Evolutionary conservation across 768 basidiomycete genomes (phyloP), one percentile per base, ranked within the genome.

Genomic region (Sistotremastrum suecicum): DNA sequence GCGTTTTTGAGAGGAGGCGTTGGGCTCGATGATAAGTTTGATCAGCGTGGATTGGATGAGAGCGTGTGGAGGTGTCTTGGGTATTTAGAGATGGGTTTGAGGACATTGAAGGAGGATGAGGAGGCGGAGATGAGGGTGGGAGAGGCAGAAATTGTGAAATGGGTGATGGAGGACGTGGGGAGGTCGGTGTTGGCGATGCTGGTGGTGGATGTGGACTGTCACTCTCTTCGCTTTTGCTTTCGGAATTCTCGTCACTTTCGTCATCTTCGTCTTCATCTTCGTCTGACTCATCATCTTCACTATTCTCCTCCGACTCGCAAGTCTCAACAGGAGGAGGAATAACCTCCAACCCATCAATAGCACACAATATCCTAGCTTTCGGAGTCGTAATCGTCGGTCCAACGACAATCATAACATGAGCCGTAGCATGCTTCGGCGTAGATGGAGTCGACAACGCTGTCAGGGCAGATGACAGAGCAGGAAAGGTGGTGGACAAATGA

Each of bases 401-500:
- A 1, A 87, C 66, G 7, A 80, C 62, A 37, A 86, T 68, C 0
- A 74, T 72, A 10, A 88, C 60, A 53, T 79, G 76, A 1, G 67
- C 74, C 67, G 68, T 4, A 58, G 44, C 50, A 29, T 36, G 47
- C 36, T 44, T 44, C 12, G 45, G 36, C 46, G 42, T 42, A 5
- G 50, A 40, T 44, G 37, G 54, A 1, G 39, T 32, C 11, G 32
- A 39, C 28, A 10, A 20, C 5, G 41, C 55, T 1, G 80, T 78
- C 12, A 83, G 62, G 0, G 84, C 78, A 0, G 76, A 77, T 1
- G 83, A 81, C 4, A 88, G 66, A 0, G 81, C 73, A 6, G 75
- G 69, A 56, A 86, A 87, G 0, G 85, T 85, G 0, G 83, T 83
- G 44, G 71, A 66, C 8, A 87, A 63, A 60, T 88, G 85, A 1